Percentiles rank a stretch among this genome's conserved stretches.
Conservation (phyloP, 2,329 filamentous ascomycete species). For the Colletotrichum noveboracense region DNA sequence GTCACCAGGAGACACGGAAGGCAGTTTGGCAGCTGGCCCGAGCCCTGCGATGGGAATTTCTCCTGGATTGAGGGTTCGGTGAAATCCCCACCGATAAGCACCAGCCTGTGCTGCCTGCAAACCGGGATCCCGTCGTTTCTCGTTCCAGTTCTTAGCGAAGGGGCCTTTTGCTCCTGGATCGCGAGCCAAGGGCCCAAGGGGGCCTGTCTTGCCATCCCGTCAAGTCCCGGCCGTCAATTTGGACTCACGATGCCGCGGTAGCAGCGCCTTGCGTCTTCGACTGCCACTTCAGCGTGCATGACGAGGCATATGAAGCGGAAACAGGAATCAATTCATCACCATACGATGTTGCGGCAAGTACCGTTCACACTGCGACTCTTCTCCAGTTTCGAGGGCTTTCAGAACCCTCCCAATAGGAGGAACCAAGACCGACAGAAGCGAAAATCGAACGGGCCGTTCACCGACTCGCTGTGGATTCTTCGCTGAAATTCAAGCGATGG, state of each 20-base stretch:
- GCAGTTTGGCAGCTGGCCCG: conserved; percentile 11
- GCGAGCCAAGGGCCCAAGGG: neutral
- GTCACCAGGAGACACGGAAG: conserved; percentile 15
- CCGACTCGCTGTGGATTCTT: conserved; percentile 7
- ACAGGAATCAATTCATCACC: conserved; percentile 10
- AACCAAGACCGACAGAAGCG: neutral
- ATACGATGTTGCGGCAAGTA: conserved; percentile 3
- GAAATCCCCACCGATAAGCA: conserved; percentile 11
- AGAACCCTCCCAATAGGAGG: neutral
- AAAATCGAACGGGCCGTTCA: conserved; percentile 1
- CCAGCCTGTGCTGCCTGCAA: neutral
- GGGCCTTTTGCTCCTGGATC: neutral
- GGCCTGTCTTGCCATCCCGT: neutral
- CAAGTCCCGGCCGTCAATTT: neutral
- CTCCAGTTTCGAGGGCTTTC: neutral
- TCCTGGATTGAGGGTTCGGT: neutral
- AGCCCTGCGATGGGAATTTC: neutral
- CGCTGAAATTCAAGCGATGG: conserved; percentile 18
- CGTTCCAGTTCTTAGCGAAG: conserved; percentile 12
- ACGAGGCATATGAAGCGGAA: neutral
- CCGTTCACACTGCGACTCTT: neutral
- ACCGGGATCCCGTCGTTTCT: neutral
- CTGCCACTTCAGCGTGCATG: neutral
- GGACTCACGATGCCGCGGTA: neutral
- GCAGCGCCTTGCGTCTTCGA: neutral